A percentile compares a stretch with the other conserved stretches of the same genome.
These are phyloP conservation scores for Mortierella sp. DNA, from an alignment of 371 early-diverging fungal genomes.

Conservation along the genomic window DNA sequence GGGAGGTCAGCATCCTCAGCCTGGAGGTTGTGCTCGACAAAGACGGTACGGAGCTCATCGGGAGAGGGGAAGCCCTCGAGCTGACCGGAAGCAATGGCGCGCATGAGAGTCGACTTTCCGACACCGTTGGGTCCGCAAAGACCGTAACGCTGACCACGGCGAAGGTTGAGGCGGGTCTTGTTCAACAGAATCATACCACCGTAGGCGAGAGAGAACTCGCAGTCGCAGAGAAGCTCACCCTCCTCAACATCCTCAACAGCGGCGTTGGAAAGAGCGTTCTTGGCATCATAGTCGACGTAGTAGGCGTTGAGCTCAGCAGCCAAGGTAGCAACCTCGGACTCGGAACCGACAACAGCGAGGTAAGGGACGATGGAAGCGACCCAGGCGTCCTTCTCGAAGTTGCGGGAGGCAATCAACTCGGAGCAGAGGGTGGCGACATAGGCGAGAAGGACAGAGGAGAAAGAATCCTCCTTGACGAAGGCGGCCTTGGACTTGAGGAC, in stretches of 20 bases:
- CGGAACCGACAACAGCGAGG: slow-evolving; percentile 64
- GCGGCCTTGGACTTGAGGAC: slow-evolving; percentile 40
- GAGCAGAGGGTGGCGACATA: slow-evolving; percentile 61
- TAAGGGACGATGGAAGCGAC: slow-evolving; percentile 61
- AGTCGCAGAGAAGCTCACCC: slow-evolving; percentile 82
- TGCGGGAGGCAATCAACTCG: slow-evolving; percentile 64
- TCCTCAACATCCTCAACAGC: slow-evolving; percentile 73
- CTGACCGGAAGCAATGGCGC: slow-evolving; percentile 81
- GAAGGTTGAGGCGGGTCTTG: slow-evolving; percentile 78
- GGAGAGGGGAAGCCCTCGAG: slow-evolving; percentile 84
- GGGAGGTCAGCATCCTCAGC: slow-evolving; percentile 76
- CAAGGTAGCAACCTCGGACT: slow-evolving; percentile 46
- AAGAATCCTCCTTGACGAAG: slow-evolving; percentile 56
- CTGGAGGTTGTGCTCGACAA: slow-evolving; percentile 84
- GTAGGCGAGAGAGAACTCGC: slow-evolving; percentile 85
- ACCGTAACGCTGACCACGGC: slow-evolving; percentile 86
- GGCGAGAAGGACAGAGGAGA: slow-evolving; percentile 58
- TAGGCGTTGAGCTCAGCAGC: slow-evolving; percentile 53
- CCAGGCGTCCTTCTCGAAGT: slow-evolving; percentile 65
- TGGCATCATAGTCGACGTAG: slow-evolving; percentile 58
- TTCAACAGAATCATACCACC: slow-evolving; percentile 86
- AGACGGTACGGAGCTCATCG: slow-evolving; percentile 76
- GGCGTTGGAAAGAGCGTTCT: slow-evolving; percentile 62
- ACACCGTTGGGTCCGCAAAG: slow-evolving; percentile 90
- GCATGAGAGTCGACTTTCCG: slow-evolving; percentile 92